These are phyloP conservation scores for Ophiocordyceps unilateralis DNA, from an alignment of 2,329 filamentous ascomycete species.

Conservation along the genomic window DNA sequence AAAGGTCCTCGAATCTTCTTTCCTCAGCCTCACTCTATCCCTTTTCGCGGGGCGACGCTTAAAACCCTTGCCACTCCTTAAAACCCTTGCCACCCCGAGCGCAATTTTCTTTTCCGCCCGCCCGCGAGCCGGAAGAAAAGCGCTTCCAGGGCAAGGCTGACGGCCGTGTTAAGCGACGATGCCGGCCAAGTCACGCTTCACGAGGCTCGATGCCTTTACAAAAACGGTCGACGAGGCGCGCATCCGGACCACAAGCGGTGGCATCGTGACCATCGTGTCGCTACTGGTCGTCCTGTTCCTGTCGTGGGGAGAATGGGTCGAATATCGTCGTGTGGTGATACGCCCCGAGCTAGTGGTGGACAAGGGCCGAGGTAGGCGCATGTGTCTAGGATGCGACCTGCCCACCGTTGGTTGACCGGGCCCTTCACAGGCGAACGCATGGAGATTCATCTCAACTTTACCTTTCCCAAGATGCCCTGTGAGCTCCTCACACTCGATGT, in stretches of 20 bases:
- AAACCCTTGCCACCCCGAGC: too few species aligned
- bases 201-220: conserved; percentile 92
- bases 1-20: neutral
- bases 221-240: conserved; percentile 98
- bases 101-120: neutral
- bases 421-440: conserved; percentile 67
- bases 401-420: conserved; percentile 6
- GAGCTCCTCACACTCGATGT: conserved; percentile 93
- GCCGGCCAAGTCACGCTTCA: conserved; percentile 86
- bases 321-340: conserved; percentile 74
- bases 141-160: neutral
- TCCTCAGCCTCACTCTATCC: neutral
- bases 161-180: conserved; percentile 27
- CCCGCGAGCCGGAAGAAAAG: too few species aligned
- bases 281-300: conserved; percentile 78
- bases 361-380: conserved; percentile 65
- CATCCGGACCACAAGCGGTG: conserved; percentile 86
- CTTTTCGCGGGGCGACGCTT: too few species aligned
- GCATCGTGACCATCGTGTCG: conserved; percentile 84
- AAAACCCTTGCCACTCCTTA: too few species aligned
- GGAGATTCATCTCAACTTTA: conserved; percentile 97
- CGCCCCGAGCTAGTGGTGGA: conserved; percentile 91
- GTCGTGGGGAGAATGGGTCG: conserved; percentile 87
- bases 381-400: neutral
- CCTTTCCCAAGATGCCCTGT: conserved; percentile 85